Evolutionary conservation across 2,329 filamentous ascomycete genomes (phyloP), one percentile per base, ranked within the genome.

Genomic region (Fusarium verrucosum): DNA sequence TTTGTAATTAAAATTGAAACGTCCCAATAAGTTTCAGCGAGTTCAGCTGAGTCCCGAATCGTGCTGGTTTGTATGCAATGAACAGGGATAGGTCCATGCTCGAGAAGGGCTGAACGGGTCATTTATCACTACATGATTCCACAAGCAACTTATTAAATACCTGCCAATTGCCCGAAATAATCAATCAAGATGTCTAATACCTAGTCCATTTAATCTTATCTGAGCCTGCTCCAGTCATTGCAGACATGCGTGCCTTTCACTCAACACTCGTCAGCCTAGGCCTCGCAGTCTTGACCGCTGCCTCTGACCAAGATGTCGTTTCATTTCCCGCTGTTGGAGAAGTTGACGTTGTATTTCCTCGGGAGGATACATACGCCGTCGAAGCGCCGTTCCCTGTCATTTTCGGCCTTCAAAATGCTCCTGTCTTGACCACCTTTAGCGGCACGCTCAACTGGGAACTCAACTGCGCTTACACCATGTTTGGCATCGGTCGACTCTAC

Each of bases 381-480:
- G 61, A 65, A 40, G 62, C 62, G 1, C 60, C 62, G 3, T 65
- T 65, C 10, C 61, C 44, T 3, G 38, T 65, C 17, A 65, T 65
- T 9, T 65, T 65, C 17, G 61, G 60, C 14, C 58, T 61, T 13
- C 55, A 65, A 42, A 65, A 65, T 11, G 49, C 62, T 3, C 50
- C 61, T 13, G 55, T 50, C 14, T 43, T 65, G 25, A 50, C 49
- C 8, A 61, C 61, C 4, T 65, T 61, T 10, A 59, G 42, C 4
- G 53, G 44, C 3, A 65, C 52, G 2, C 41, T 65, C 16, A 50
- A 47, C 36, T 65, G 62, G 56, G 41, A 59, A 10, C 30, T 65
- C 4, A 19, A 43, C 32, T 65, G 62, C 11, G 19, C 23, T 17
- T 42, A 56, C 2, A 65, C 61, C 2, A 33, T 65, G 5, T 65